Base-by-base conservation (phyloP, 2,329 filamentous ascomycete species). In the Gnomoniopsis sp. region DNA sequence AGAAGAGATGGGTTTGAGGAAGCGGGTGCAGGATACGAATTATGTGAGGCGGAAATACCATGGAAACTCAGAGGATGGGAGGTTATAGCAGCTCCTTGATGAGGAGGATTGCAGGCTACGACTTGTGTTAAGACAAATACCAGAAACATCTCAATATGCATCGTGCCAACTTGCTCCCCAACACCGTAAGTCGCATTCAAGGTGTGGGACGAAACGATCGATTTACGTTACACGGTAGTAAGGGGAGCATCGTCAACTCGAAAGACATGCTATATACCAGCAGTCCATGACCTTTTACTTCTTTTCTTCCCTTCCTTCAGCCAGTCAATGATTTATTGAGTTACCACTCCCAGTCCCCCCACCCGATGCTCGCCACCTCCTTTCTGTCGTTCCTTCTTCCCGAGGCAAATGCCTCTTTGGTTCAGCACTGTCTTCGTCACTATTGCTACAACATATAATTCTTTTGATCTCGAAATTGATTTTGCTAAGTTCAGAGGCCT, bases 1-100 rank as follows among this genome's bases (percentile, higher is more conserved):
- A 51, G 46, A 46, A 49, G 22, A n/a, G 34, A 49, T 47, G 49
- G 49, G 36, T 22, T 21, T 19, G 49, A n/a, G 19, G 34, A 30
- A 57, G 33, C 49, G 53, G 53, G 56, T 41, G 41, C 43, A 46
- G 51, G 50, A 62, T 59, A 61, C 26, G 59, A 61, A 46, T 48
- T 36, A 38, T 21, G 41, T n/a, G 59, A 38, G 48, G 36, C 26
- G 36, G 54, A 34, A 51, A 61, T 61, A 55, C 55, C 48, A 58
- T 15, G 17, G 46, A 53, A 52, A 43, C 22, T 17, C 19, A 11
- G 22, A 23, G 36, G 34, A 44, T 2, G 17, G 15, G n/a, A 11
- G 15, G 22, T 21, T 15, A 15, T 52, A 19, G 43, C n/a, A 44
- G n/a, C n/a, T 19, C 46, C 34, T 41, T 14, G 26, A 49, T 41